Percentiles rank a stretch among this genome's conserved stretches.
Conservation (phyloP, 805 yeast genomes). For the Ogataea naganishii region DNA sequence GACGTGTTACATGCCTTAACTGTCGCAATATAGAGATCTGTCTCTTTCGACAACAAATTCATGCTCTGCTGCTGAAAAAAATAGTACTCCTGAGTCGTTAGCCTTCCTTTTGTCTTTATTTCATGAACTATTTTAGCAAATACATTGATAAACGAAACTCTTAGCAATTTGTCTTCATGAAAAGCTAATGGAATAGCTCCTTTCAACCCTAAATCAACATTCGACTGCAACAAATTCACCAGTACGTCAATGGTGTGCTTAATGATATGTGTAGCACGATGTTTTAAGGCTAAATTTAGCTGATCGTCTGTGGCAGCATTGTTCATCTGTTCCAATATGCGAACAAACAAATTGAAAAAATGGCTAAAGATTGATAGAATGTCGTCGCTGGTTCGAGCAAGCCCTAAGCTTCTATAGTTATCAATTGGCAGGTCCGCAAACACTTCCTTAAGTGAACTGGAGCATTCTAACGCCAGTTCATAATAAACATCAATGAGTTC, state of each 20-base stretch:
- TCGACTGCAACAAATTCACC: constrained; percentile 61
- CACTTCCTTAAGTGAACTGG: constrained; percentile 46
- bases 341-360: constrained; percentile 54
- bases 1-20: constrained; percentile 56
- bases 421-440: constrained; percentile 52
- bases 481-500: constrained; percentile 20
- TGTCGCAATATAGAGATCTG: constrained; percentile 39
- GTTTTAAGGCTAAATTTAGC: constrained; percentile 24
- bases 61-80: too few species aligned
- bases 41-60: constrained; percentile 18
- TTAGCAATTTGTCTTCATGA: constrained; percentile 53
- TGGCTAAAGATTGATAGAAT: constrained; percentile 49
- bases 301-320: constrained; percentile 7
- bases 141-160: constrained; percentile 69
- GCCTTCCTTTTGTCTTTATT: constrained; percentile 7
- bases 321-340: constrained; percentile 39
- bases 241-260: constrained; percentile 59
- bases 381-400: constrained; percentile 12
- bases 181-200: constrained; percentile 74
- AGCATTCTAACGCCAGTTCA: constrained; percentile 37
- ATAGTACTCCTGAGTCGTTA: constrained; percentile 14
- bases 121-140: constrained; percentile 55
- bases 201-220: constrained; percentile 68
- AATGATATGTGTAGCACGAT: constrained; percentile 47
- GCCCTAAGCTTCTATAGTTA: constrained; percentile 40